Evolutionary conservation across 2,329 filamentous ascomycete genomes (phyloP).

Genomic region (Knufia petricola): DNA sequence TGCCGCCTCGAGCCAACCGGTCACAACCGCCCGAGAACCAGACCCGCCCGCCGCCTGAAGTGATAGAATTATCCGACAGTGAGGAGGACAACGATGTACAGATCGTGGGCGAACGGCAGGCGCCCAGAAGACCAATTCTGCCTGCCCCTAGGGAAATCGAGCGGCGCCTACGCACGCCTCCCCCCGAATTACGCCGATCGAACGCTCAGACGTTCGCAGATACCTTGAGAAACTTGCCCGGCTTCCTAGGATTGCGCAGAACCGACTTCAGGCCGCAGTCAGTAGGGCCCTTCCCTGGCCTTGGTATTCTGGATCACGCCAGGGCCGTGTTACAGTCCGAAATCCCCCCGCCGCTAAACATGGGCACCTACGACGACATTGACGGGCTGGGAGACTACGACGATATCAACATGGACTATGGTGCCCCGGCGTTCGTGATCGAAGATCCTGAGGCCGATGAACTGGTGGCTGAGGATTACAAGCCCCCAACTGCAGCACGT

Average conservation of each 20-base stretch:
- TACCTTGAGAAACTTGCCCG: background rate
- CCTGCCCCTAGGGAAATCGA: conserved; percentile 22
- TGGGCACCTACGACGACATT: conserved; percentile 17
- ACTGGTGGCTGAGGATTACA: conserved; percentile 35
- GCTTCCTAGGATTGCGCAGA: background rate
- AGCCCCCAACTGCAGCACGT: conserved; percentile 54
- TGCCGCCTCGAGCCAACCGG: background rate
- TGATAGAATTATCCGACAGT: conserved; percentile 4
- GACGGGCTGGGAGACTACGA: conserved; percentile 12
- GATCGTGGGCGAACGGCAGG: conserved; percentile 29
- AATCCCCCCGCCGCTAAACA: conserved; percentile 8
- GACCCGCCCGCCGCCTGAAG: background rate
- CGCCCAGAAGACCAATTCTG: conserved; percentile 6
- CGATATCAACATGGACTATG: conserved; percentile 31
- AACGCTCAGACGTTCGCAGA: conserved; percentile 12
- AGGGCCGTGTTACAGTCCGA: background rate
- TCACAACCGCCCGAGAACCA: background rate
- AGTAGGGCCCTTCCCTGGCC: background rate
- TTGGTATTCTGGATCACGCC: background rate
- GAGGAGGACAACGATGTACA: conserved; percentile 27
- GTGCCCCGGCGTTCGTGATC: conserved; percentile 34
- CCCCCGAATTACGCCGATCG: conserved; percentile 3
- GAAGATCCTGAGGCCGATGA: conserved; percentile 16
- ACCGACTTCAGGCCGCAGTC: background rate
- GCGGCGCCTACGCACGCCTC: conserved; percentile 18